Percentiles rank a stretch among this genome's conserved stretches.
phyloP scores from a whole-genome alignment of 2,329 filamentous ascomycete genomes.

The Trichoderma aggressivum region DNA sequence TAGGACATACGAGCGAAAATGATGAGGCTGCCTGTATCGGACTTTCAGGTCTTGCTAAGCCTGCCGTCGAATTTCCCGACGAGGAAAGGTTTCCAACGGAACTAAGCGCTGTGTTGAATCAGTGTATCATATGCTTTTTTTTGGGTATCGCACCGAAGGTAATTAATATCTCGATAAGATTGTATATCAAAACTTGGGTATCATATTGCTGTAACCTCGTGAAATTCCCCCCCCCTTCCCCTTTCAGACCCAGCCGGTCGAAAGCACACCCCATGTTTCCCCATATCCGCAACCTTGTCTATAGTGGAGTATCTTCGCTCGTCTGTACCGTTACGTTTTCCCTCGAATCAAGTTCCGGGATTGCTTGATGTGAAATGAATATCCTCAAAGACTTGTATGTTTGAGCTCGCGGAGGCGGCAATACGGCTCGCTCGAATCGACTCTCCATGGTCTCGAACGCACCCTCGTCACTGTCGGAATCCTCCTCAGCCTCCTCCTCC shows the following conservation, averaged over 20 bases:
- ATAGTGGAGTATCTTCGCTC: slow-evolving; percentile 31
- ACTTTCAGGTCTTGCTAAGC: not conserved
- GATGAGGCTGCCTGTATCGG: not conserved
- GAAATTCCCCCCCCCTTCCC: not conserved
- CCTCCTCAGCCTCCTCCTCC: slow-evolving; percentile 32
- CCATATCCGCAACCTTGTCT: not conserved
- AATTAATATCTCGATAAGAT: slow-evolving; percentile 2
- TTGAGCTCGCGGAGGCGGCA: slow-evolving; percentile 44
- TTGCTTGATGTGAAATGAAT: slow-evolving; percentile 52
- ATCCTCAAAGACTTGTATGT: slow-evolving; percentile 56
- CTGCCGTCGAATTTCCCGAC: not conserved
- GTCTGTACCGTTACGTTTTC: slow-evolving; percentile 48
- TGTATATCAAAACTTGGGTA: slow-evolving; percentile 15
- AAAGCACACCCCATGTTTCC: not conserved
- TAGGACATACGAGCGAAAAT: not conserved
- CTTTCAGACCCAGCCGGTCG: not conserved
- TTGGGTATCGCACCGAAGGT: not conserved
- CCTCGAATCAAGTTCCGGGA: slow-evolving; percentile 53
- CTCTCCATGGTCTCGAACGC: slow-evolving; percentile 57
- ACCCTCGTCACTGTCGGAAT: slow-evolving; percentile 35
- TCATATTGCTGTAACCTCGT: slow-evolving; percentile 10
- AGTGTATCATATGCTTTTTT: slow-evolving; percentile 14
- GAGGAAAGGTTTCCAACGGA: not conserved
- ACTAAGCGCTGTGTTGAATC: slow-evolving; percentile 7
- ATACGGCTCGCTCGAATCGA: slow-evolving; percentile 53